Base-by-base conservation (phyloP, 2,329 filamentous ascomycete genomes). In the Pyrenophora graminea region DNA sequence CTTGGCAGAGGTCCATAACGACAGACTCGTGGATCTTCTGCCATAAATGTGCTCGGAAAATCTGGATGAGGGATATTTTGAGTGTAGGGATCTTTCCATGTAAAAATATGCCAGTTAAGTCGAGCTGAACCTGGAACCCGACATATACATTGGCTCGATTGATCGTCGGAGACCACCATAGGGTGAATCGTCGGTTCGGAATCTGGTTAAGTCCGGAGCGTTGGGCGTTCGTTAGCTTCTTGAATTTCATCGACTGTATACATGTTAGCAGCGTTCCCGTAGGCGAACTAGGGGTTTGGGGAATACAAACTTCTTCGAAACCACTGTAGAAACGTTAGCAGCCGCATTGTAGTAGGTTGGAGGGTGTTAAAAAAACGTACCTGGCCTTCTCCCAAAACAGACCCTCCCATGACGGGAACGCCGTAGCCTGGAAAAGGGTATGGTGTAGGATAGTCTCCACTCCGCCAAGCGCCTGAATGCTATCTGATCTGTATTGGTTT, bases 11-110 rank as follows among this genome's bases (percentile, higher is more conserved):
- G 80, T 99, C 94, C 94, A 99, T 99, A 30, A 97, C 93, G 0
- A 97, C 92, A 1, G 90, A 95, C 75, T 99, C 94, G 75, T 99
- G 95, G 39, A 99, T 97, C 81, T 99, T 99, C 74, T 99, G 94
- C 94, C 94, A 99, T 80, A 99, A 86, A 84, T 99, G 94, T 45
- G 95, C 94, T 72, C 94, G 88, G 89, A 99, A 99, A 65, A 99
- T 99, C 72, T 99, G 94, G 55, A 99, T 99, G 46, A 99, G 80
- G 0, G 92, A 97, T 57, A 99, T 99, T 78, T 99, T 99, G 37
- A 99, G 77, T 0, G 94, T 99, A 0, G 94, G 95, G 50, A 99
- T 99, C 77, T 99, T 99, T 66, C 94, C 94, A 79, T 99, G 95
- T 70, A 99, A 82, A 85, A 99, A 99, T 55, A 99, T 99, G 72